These are phyloP conservation scores for Pythium volutum DNA, from an alignment of 352 stramenopile genomes.

Conservation along the genomic window DNA sequence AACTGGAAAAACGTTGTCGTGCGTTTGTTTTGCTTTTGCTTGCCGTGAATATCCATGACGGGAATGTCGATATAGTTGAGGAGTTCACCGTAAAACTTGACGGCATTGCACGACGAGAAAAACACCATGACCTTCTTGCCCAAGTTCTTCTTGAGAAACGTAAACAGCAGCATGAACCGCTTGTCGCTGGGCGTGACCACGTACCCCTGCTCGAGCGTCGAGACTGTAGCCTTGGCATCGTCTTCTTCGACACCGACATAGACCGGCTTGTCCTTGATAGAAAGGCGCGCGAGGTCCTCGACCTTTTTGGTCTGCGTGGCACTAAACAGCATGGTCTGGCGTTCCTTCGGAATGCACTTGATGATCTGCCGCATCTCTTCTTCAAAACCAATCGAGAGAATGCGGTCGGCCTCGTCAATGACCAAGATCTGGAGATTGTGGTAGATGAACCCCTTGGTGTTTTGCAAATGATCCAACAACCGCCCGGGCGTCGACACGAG, in stretches of 20 bases:
- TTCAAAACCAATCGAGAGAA: constrained; percentile 99
- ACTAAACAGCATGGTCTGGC: constrained; percentile 99
- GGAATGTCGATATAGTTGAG: constrained; percentile 99
- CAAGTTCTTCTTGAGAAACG: constrained; percentile 99
- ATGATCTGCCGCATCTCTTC: constrained; percentile 99
- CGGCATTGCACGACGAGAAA: constrained; percentile 90
- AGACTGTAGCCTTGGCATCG: constrained; percentile 90
- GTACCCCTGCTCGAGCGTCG: constrained; percentile 97
- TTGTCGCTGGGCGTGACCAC: constrained; percentile 97
- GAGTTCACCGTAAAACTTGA: constrained; percentile 99
- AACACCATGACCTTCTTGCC: constrained; percentile 99
- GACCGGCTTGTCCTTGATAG: constrained; percentile 94
- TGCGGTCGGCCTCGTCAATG: constrained; percentile 99
- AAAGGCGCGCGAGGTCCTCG: constrained; percentile 92
- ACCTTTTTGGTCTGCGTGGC: constrained; percentile 99
- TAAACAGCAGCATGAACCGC: constrained; percentile 98
- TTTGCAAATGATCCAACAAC: constrained; percentile 97
- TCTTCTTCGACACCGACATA: constrained; percentile 96
- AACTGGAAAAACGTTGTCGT: constrained; percentile 99
- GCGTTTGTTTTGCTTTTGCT: constrained; percentile 99
- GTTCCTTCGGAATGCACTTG: constrained; percentile 96
- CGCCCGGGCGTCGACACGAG: constrained; percentile 97
- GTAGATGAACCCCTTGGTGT: constrained; percentile 98
- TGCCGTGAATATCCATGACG: constrained; percentile 98
- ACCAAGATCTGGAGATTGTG: constrained; percentile 96